phyloP scores from a whole-genome alignment of 2,329 filamentous ascomycete genomes.

The Monosporascus cannonballus region DNA sequence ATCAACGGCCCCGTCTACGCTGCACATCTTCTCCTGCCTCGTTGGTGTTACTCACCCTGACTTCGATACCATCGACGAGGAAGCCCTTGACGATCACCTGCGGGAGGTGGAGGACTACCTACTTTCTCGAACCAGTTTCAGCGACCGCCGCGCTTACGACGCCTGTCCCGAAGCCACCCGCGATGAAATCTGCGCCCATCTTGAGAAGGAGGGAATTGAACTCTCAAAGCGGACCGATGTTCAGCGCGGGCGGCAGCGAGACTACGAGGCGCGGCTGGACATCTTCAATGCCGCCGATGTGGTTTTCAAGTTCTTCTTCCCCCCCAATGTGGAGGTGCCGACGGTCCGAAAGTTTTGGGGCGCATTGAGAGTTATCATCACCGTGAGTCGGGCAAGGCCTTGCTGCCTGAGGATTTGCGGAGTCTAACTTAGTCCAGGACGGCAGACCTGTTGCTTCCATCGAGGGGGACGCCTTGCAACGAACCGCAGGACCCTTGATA shows the following conservation, averaged over 20 bases:
- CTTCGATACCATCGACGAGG: background rate
- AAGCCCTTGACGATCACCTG: slow-evolving; percentile 5
- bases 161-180: slow-evolving; percentile 11
- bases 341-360: slow-evolving; percentile 19
- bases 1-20: too few species aligned
- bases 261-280: slow-evolving; percentile 14
- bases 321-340: slow-evolving; percentile 6
- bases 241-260: background rate
- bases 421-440: too few species aligned
- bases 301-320: slow-evolving; percentile 17
- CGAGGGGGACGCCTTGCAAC: too few species aligned
- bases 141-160: slow-evolving; percentile 11
- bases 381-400: too few species aligned
- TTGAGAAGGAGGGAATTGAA: slow-evolving; percentile 1
- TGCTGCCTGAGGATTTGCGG: too few species aligned
- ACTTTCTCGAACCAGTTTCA: slow-evolving; percentile 5
- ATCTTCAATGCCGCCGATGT: slow-evolving; percentile 17
- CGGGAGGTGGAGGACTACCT: slow-evolving; percentile 10
- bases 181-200: slow-evolving; percentile 8
- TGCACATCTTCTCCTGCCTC: too few species aligned
- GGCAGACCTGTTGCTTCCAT: too few species aligned
- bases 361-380: slow-evolving; percentile 3
- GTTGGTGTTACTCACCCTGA: background rate
- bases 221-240: slow-evolving; percentile 1
- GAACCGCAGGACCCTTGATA: too few species aligned